Conservation (phyloP, 208 protist genomes). For the Leptomonas seymouri region DNA sequence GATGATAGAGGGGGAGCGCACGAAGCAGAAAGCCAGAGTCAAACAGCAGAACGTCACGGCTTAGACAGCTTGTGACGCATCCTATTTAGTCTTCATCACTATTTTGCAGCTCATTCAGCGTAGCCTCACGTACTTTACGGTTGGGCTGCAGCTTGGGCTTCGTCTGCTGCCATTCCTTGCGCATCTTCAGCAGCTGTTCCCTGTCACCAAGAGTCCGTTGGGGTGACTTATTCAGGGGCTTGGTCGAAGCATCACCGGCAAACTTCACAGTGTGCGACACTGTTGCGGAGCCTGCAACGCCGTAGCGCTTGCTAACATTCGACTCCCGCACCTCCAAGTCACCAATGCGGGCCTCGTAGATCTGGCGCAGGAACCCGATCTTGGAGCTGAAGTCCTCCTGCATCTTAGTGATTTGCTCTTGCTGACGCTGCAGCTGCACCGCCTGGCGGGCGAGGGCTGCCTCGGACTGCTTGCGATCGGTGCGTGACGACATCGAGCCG, state of each 20-base stretch:
- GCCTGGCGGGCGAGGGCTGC: slow-evolving; percentile 55
- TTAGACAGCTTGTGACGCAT: too few species aligned
- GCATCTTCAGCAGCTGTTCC: slow-evolving; percentile 36
- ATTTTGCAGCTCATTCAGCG: slow-evolving; percentile 24
- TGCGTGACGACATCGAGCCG: slow-evolving; percentile 6
- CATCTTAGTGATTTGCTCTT: slow-evolving; percentile 77
- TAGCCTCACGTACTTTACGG: slow-evolving; percentile 32
- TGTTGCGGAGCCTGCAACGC: background rate
- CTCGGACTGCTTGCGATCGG: slow-evolving; percentile 44
- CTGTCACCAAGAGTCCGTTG: slow-evolving; percentile 1
- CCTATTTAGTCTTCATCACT: background rate
- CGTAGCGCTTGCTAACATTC: slow-evolving; percentile 35
- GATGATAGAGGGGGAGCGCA: background rate
- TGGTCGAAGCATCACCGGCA: background rate
- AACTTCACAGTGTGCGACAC: background rate
- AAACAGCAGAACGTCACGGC: too few species aligned
- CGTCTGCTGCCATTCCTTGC: slow-evolving; percentile 35
- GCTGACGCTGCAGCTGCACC: slow-evolving; percentile 60
- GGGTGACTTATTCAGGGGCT: too few species aligned
- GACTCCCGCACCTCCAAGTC: slow-evolving; percentile 88
- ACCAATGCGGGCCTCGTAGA: slow-evolving; percentile 91
- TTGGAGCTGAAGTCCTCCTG: slow-evolving; percentile 89
- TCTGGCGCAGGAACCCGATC: slow-evolving; percentile 85
- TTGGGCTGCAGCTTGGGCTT: slow-evolving; percentile 35
- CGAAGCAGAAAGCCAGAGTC: background rate